Evolutionary conservation across 1,139 yeast genomes (phyloP), one percentile per base, ranked within the genome.

Genomic region (Pichia sp.): DNA sequence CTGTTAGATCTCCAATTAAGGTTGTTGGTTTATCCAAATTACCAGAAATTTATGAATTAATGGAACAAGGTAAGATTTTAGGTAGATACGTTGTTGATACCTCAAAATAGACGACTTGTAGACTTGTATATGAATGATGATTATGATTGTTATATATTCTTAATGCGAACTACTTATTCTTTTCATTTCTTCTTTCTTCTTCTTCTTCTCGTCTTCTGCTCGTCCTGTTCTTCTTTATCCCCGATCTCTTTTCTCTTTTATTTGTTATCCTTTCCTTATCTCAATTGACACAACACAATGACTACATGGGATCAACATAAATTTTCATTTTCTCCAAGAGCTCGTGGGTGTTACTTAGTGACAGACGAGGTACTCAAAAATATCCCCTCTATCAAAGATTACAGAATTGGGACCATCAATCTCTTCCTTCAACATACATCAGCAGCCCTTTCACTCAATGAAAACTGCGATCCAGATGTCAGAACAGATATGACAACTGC

Each of bases 401-500:
- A 77, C 65, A 76, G 81, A 60, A 67, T 83, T 9, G 95, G 95
- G 1, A 68, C 78, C 42, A 65, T 84, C 52, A 76, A 85, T 59
- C 66, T 86, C 37, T 86, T 86, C 62, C 67, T 85, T 45, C 87
- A 83, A 62, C 95, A 86, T 63, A 85, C 95, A 2, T 80, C 87
- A 29, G 90, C 90, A 3, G 94, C 83, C 0, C 64, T 86, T 45
- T 80, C 89, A 0, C 66, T 86, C 52, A 86, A 86, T 62, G 95
- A 86, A 63, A 86, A 86, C 62, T 85, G 81, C 69, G 95, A 86
- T 59, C 79, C 88, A 0, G 90, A 83, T 61, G 94, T 86, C 7
- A 73, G 90, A 50, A 67, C 64, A 3, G 95, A 86, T 60, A 74
- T 86, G 85, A 72, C 75, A 18, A 72, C 74, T 34, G 76, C 85